Base-by-base conservation (phyloP, 2,329 filamentous ascomycete genomes). In the Rhexocercosporidium sp. region DNA sequence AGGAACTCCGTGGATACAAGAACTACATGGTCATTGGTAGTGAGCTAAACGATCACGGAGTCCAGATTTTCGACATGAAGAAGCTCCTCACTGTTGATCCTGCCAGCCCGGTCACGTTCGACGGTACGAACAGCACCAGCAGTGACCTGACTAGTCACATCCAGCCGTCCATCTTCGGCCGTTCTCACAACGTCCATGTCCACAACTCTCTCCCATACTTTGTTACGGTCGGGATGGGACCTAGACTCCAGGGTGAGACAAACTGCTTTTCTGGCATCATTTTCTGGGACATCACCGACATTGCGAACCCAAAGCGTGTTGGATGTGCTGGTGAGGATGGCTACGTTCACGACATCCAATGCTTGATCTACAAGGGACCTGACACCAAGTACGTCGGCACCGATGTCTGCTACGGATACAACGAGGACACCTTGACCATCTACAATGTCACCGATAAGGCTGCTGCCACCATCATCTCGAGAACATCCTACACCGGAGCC, bases 41-140 rank as follows among this genome's bases (percentile, higher is more conserved):
- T 27, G 82, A 84, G 64, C 79, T 81, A 16, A 71, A 73, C 9
- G 74, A 76, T 61, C 84, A 86, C 71, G 81, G 82, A 44, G 81
- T 87, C 54, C 85, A 87, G 73, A 82, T 86, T 72, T 87, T 87
- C 70, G 85, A 87, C 70, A 81, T 85, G 82, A 82, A 78, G 70
- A 84, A 85, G 79, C 79, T 87, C n/a, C 78, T 85, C 63, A 77
- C 78, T 44, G 73, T 86, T 66, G 79, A 83, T 74, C 80, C 82
- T 1, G 62, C 64, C 14, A 75, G 76, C 9, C 80, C 80, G 14
- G 75, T 74, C 5, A 77, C 73, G 31, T 83, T 83, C 71, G 72
- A 75, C 68, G 78, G 61, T 34, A 64, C 41, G 18, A 64, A 62
- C 37, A 22, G 37, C 22, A 61, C 74, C n/a, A 72, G 62, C 29